Evolutionary conservation across 2,329 filamentous ascomycete species (phyloP), one percentile per base, ranked within the genome.

Genomic region (Diplodia sapinea): DNA sequence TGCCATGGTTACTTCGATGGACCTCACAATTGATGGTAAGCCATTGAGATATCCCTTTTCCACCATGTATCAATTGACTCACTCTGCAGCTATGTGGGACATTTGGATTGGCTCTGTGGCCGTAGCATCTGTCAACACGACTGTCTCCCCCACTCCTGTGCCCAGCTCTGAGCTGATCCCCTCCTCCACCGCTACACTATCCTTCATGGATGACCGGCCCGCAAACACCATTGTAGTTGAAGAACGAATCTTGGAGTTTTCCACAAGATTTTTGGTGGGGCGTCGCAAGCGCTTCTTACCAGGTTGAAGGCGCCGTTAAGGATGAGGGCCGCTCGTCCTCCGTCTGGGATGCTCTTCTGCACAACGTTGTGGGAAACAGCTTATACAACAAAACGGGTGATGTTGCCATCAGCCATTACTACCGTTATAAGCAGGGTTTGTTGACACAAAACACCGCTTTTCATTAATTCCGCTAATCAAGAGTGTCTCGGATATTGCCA

Each of bases 341-440:
- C 4, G 72, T 81, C 2, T 74, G 79, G 69, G 81, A 82, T 59
- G 79, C 77, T 5, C 64, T 81, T 2, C 70, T 74, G 54, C 71
- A 78, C 81, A 26, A 72, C 69, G 62, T 76, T 67, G 5, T 73
- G 49, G 57, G 70, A 69, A 66, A 78, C 70, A 68, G 73, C 11
- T 70, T 73, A 13, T 73, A 72, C 50, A 79, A 72, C 70, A 72
- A 74, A 0, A 80, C 71, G 7, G 84, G 83, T 2, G 85, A 87
- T 70, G 74, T 87, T 23, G 80, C 81, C 0, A 80, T 83, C 67
- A 80, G 83, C 65, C 80, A 84, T 63, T 85, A 85, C 69, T 84
- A 82, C 63, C 74, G 81, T 13, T 85, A 84, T 72, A 83, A 84
- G 64, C 79, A 83, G 72, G 72, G 71, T 71, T 9, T 26, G 9